Base-by-base conservation (phyloP, 2,329 filamentous ascomycete genomes). In the Colletotrichum ledebouriae region DNA sequence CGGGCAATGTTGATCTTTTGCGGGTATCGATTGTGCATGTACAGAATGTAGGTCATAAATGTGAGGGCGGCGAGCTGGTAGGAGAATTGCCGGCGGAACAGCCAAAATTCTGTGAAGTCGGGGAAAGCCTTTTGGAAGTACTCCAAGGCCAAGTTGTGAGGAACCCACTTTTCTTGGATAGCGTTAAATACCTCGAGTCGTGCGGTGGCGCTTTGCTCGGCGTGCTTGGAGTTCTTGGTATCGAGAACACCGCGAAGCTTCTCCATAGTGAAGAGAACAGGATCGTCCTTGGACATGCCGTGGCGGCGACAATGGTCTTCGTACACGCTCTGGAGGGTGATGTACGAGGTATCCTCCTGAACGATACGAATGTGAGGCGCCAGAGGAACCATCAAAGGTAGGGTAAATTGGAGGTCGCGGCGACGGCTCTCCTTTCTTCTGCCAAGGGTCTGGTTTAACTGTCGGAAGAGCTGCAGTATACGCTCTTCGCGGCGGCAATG, bases 1-100 rank as follows among this genome's bases (percentile, higher is more conserved):
- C 94, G 91, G 11, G 94, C 92, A 75, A 99, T 97, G 80, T 92
- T 92, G 79, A 98, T 91, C 85, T 99, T 99, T 80, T 94, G 94
- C 6, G 96, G 97, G 79, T 96, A 97, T 34, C 96, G 92, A 78
- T 94, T 94, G 77, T 95, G 94, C 90, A 99, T 98, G 82, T 95
- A 95, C 83, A 99, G 91, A 67, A 98, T 92, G 77, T 98, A 99
- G 4, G 96, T 98, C 92, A 99, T 97, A 82, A 99, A 99, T 1
- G 96, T 97, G 71, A 98, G 87, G 2, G 94, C 90, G 20, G 96
- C 95, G 70, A 97, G 90, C 81, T 99, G 96, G 83, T 98, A 98
- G 22, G 94, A 92, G 82, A 99, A 97, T 72, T 97, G 94, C 67
- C 94, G 91, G 67, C 96, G 92, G 93, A 99, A 99, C 66, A 99